Conservation (phyloP, 179 eudicot species). For the Camellia oleifera region DNA sequence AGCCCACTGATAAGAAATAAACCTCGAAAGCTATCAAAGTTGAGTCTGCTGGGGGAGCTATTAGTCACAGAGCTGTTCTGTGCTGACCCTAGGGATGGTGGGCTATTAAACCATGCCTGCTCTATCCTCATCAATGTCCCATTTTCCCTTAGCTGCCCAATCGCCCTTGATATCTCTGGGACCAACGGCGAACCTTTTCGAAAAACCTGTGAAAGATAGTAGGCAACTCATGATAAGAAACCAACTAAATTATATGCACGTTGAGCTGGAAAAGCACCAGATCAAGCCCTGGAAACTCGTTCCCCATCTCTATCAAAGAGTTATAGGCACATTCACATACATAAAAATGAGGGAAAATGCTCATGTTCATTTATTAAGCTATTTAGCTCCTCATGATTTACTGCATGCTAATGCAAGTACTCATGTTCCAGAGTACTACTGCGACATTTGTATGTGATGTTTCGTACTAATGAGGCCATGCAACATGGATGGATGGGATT, state of each 20-base stretch:
- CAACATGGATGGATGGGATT: no score
- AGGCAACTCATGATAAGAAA: not conserved
- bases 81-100: not conserved
- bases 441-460: no score
- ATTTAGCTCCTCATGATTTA: no score
- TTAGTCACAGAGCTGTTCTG: not conserved
- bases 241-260: not conserved
- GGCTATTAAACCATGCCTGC: conserved; percentile 16
- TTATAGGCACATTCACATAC: not conserved
- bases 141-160: conserved; percentile 24
- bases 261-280: not conserved
- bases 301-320: no score
- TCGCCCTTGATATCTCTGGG: conserved; percentile 26
- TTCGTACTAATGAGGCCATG: no score
- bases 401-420: no score
- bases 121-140: conserved; percentile 22
- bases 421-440: no score
- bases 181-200: conserved; percentile 26
- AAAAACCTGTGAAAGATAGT: conserved; percentile 19
- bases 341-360: not conserved
- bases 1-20: conserved; percentile 22
- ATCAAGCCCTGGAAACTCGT: no score
- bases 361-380: no score
- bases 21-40: conserved; percentile 14
- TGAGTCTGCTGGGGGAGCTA: not conserved